Percentiles rank a stretch among this genome's conserved stretches.
These are phyloP conservation scores for Suillus americanus DNA, from an alignment of 768 basidiomycete genomes.

Conservation along the genomic window DNA sequence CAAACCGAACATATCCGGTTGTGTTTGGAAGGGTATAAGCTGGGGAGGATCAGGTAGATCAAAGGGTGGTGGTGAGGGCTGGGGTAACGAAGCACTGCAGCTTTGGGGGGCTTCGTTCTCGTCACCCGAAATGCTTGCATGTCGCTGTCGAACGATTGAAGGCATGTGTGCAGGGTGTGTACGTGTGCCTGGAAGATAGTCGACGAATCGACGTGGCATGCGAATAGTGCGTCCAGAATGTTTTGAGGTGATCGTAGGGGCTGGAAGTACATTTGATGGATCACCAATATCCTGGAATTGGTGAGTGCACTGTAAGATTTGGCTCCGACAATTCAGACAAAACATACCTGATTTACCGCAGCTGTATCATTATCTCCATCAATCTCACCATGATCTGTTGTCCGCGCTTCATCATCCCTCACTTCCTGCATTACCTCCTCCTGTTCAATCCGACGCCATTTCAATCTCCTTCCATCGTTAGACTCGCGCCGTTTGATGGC, in stretches of 20 bases:
- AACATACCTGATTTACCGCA: neutral
- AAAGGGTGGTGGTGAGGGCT: neutral
- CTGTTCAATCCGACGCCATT: neutral
- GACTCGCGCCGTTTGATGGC: neutral
- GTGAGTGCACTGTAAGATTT: neutral
- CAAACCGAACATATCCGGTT: slow-evolving; percentile 3
- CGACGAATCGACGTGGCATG: neutral
- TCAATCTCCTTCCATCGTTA: neutral
- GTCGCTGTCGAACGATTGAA: neutral
- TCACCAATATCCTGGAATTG: neutral
- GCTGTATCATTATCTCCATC: neutral
- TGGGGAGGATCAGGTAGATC: neutral
- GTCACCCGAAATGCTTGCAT: neutral
- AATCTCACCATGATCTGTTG: neutral
- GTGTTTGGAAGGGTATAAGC: slow-evolving; percentile 1
- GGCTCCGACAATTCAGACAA: neutral
- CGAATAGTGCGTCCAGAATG: neutral
- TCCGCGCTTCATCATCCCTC: neutral
- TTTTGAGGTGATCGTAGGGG: neutral
- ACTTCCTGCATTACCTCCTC: neutral
- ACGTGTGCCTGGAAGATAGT: slow-evolving; percentile 1
- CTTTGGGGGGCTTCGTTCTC: neutral
- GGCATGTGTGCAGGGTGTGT: slow-evolving; percentile 8
- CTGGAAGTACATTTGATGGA: neutral
- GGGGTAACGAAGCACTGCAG: neutral